phyloP scores from a whole-genome alignment of 805 yeast species.

The Yamadazyma tumulicola region DNA sequence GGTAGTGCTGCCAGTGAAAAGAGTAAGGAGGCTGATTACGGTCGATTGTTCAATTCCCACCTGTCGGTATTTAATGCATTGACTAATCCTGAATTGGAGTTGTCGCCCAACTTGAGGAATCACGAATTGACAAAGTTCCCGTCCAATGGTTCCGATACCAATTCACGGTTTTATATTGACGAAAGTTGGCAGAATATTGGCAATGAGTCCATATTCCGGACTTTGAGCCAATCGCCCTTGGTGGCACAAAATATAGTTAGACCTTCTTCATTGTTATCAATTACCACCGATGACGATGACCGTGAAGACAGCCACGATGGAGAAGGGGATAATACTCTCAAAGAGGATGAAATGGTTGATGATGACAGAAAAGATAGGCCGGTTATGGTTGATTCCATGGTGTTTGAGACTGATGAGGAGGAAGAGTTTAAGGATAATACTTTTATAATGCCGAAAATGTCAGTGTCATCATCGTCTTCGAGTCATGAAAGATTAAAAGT shows the following conservation, averaged over 20 bases:
- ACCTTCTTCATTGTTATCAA: conserved; percentile 13
- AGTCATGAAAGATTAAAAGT: conserved; percentile 1
- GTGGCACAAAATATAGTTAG: conserved; percentile 5
- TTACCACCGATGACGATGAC: conserved; percentile 12
- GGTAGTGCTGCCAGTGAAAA: not conserved
- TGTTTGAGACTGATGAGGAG: conserved; percentile 42
- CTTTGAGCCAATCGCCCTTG: conserved; percentile 11
- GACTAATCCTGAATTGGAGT: conserved; percentile 39
- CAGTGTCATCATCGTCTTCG: conserved; percentile 2
- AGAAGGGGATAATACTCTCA: not conserved
- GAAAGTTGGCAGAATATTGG: conserved; percentile 31
- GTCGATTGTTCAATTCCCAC: conserved; percentile 32
- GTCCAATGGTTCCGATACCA: conserved; percentile 1
- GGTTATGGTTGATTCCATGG: conserved; percentile 19
- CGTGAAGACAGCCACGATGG: not conserved
- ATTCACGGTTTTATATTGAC: conserved; percentile 2
- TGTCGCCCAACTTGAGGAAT: conserved; percentile 12
- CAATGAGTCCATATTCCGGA: conserved; percentile 14
- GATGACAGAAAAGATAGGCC: too few species aligned
- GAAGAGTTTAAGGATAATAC: conserved; percentile 20
- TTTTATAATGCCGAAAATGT: conserved; percentile 36
- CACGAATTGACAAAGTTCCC: conserved; percentile 9
- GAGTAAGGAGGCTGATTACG: not conserved
- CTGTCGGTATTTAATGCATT: conserved; percentile 37
- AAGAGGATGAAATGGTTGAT: not conserved